Evolutionary conservation across 2,329 filamentous ascomycete species (phyloP), one percentile per base, ranked within the genome.

Genomic region (Trichoderma sp.): DNA sequence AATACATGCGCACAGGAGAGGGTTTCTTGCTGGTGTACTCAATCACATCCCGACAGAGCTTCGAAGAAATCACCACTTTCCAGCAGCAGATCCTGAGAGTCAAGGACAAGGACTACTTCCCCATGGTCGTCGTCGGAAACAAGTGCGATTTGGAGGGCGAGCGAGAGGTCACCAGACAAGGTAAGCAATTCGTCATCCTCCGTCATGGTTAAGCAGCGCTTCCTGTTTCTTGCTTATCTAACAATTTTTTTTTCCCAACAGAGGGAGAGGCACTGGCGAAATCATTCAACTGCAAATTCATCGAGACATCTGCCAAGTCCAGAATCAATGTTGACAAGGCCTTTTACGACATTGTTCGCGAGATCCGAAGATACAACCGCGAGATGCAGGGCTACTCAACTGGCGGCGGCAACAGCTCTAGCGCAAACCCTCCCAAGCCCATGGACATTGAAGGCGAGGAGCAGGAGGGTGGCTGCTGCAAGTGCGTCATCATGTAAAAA

Each of bases 31-130:
- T 99, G 65, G 94, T 98, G 77, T 98, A 98, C 87, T 97, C 94
- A 75, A 99, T 99, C 85, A 97, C 93, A 68, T 97, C 95, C 78
- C 89, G 94, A 78, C 94, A 97, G 83, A 97, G 93, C 77, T 98
- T 97, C 78, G 95, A 99, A 80, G 96, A 99, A 85, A 98, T 99
- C 81, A 92, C 94, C 83, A 97, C 94, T 60, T 98, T 98, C 84
- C 94, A 98, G 83, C 94, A 98, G 86, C 96, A 99, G 83, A 99
- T 99, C 79, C 86, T 99, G 75, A 87, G 96, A 75, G 96, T 99
- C 77, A 99, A 99, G 88, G 96, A 98, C 85, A 98, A 97, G 89
- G 96, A 99, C 83, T 97, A 97, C 82, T 99, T 99, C 86, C 96
- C 96, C 75, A 98, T 99, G 86, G 97, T 98, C 70, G 92, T 99